Conservation (phyloP, 169 alveolate genomes). For the Cryptosporidium baileyi region DNA sequence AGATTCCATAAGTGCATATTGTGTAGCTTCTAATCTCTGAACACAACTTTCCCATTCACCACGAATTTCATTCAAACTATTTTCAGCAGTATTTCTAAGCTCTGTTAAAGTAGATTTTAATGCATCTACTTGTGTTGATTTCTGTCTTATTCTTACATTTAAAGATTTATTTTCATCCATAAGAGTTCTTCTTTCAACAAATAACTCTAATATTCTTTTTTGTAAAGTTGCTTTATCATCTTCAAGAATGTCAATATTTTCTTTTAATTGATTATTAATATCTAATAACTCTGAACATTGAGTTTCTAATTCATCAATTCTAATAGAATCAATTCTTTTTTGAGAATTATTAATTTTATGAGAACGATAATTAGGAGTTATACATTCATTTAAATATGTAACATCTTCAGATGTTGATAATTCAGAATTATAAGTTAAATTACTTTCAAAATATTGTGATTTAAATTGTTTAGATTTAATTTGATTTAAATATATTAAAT, state of each 20-base stretch:
- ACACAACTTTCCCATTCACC: conserved; percentile 67
- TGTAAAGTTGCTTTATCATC: conserved; percentile 67
- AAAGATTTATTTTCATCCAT: conserved; percentile 37
- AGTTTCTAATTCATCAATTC: conserved; percentile 2
- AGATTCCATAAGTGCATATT: conserved; percentile 57
- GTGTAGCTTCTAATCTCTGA: conserved; percentile 65
- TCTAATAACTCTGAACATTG: conserved; percentile 55
- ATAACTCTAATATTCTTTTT: conserved; percentile 50
- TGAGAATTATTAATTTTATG: background rate
- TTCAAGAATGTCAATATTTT: conserved; percentile 47
- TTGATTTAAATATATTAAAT: background rate
- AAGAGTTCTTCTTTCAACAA: conserved; percentile 62
- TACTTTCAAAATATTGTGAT: background rate
- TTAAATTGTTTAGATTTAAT: background rate
- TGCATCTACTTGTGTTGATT: conserved; percentile 59
- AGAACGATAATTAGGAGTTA: background rate
- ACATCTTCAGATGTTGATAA: conserved; percentile 43
- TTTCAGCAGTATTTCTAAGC: conserved; percentile 66
- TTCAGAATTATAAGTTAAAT: conserved; percentile 4
- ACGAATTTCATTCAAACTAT: conserved; percentile 29
- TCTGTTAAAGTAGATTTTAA: conserved; percentile 59
- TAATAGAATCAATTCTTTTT: background rate
- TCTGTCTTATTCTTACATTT: conserved; percentile 27
- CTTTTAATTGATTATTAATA: conserved; percentile 22
- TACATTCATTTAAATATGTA: background rate